Percentiles rank a stretch among this genome's conserved stretches.
phyloP scores from a whole-genome alignment of 192 early-diverging fungal genomes.

The Kappamyces sp. region DNA sequence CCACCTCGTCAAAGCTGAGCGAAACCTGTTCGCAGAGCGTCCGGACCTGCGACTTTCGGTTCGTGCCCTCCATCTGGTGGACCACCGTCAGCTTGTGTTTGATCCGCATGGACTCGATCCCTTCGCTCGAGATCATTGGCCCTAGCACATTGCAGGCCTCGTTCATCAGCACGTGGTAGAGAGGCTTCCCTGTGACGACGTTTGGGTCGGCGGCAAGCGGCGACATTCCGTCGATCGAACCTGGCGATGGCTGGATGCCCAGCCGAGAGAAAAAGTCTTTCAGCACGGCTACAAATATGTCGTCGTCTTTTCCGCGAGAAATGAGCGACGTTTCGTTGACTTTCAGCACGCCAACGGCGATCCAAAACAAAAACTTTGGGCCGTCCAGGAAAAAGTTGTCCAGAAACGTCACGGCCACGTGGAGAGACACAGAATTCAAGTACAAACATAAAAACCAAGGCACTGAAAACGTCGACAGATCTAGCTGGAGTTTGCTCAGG shows the following conservation, averaged over 20 bases:
- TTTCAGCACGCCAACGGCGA: conserved; percentile 47
- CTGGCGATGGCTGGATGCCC: conserved; percentile 16
- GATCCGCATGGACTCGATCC: conserved; percentile 42
- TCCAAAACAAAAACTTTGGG: conserved; percentile 58
- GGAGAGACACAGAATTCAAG: conserved; percentile 46
- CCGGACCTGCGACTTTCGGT: conserved; percentile 45
- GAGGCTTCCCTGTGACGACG: conserved; percentile 30
- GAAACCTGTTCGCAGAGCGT: conserved; percentile 48
- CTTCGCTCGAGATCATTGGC: conserved; percentile 33
- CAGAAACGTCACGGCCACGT: conserved; percentile 43
- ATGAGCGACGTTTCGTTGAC: conserved; percentile 47
- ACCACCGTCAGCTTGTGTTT: conserved; percentile 45
- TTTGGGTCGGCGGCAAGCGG: conserved; percentile 4
- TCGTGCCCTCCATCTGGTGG: conserved; percentile 52
- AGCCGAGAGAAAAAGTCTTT: conserved; percentile 49
- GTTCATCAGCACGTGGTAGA: conserved; percentile 35
- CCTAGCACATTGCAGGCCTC: conserved; percentile 37
- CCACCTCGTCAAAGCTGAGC: conserved; percentile 46
- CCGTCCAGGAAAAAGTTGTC: conserved; percentile 60
- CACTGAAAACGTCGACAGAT: conserved; percentile 50
- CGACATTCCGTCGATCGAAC: conserved; percentile 1
- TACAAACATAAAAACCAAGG: conserved; percentile 59
- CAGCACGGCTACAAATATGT: conserved; percentile 44
- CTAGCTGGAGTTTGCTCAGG: conserved; percentile 48
- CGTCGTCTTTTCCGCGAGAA: conserved; percentile 41